Evolutionary conservation across 2,329 filamentous ascomycete genomes (phyloP).

Genomic region (Xylariales sp.): DNA sequence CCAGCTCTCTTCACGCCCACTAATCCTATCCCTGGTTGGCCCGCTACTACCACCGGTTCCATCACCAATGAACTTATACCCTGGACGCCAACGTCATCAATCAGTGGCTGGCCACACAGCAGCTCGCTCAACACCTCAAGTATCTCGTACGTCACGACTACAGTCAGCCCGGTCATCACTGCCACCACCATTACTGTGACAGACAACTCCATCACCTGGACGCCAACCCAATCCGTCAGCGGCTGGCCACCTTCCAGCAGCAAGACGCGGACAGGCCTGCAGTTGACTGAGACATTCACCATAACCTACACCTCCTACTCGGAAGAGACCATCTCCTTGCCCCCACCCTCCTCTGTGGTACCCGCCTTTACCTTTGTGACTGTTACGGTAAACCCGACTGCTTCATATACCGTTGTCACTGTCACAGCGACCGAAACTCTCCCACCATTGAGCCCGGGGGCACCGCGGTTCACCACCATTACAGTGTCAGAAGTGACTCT

Average conservation of each 20-base stretch:
- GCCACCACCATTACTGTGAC: slow-evolving; percentile 39
- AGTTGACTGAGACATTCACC: slow-evolving; percentile 34
- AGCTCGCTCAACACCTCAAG: slow-evolving; percentile 7
- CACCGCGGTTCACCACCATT: slow-evolving; percentile 32
- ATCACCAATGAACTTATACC: not conserved
- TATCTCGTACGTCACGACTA: slow-evolving; percentile 24
- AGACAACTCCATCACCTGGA: slow-evolving; percentile 34
- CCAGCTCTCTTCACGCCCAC: slow-evolving; percentile 24
- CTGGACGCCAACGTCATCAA: slow-evolving; percentile 12
- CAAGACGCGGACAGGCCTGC: slow-evolving; percentile 23
- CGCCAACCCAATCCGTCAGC: slow-evolving; percentile 24
- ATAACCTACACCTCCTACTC: slow-evolving; percentile 36
- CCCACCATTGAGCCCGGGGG: not conserved
- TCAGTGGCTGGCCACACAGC: slow-evolving; percentile 23
- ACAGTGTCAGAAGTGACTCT: slow-evolving; percentile 39
- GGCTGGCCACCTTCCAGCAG: slow-evolving; percentile 29
- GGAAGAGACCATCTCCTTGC: slow-evolving; percentile 29
- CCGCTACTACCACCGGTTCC: not conserved
- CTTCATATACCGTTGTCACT: slow-evolving; percentile 33
- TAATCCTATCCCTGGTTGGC: slow-evolving; percentile 33
- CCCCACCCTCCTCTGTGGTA: not conserved
- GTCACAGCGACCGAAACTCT: slow-evolving; percentile 31
- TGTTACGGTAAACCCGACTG: slow-evolving; percentile 27
- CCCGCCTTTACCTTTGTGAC: slow-evolving; percentile 28
- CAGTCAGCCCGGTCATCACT: slow-evolving; percentile 23